Evolutionary conservation across 805 yeast species (phyloP), one percentile per base, ranked within the genome.

Genomic region (Candida rishiriensis): DNA sequence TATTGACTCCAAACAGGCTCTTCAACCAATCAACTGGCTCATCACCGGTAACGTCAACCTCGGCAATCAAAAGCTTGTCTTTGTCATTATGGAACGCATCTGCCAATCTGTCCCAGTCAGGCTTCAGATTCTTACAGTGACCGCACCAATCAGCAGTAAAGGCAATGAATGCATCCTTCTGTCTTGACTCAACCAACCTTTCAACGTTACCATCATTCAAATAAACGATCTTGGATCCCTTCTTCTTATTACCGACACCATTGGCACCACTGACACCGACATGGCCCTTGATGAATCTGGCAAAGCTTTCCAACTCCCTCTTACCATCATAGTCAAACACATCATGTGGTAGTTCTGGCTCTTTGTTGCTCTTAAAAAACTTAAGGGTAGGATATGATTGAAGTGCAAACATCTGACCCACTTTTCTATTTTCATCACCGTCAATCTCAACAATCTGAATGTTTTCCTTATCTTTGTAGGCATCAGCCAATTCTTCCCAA

Each of bases 371-470:
- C 36, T 68, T 68, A 53, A 85, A 76, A 49, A 83, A 63, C 51
- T 72, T 71, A 42, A 87, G 59, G 34, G 82, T 76, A 3, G 96
- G 96, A 56, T 70, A 86, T 12, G 86, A 85, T 32, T 76, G 66
- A 34, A 78, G 61, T n/a, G 71, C 70, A 59, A 71, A 80, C 53
- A 72, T 68, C 44, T 68, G 69, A 26, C 76, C 69, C 62, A 77
- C 66, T 46, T 69, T 67, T 39, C 72, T 71, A 48, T 83, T 73
- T 57, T 69, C 54, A 46, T 83, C 88, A 1, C 83, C 88, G 58
- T 83, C 79, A 39, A 81, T 71, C 52, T 78, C 76, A 13, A 74
- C 64, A 38, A 62, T 55, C 44, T 62, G 65, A 21, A 62, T 39
- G 21, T 52, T 53, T 1, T 51, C 55, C 16, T 48, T 43, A 29